These are phyloP conservation scores for Talaromyces funiculosus DNA, from an alignment of 2,329 filamentous ascomycete genomes.

Conservation along the genomic window DNA sequence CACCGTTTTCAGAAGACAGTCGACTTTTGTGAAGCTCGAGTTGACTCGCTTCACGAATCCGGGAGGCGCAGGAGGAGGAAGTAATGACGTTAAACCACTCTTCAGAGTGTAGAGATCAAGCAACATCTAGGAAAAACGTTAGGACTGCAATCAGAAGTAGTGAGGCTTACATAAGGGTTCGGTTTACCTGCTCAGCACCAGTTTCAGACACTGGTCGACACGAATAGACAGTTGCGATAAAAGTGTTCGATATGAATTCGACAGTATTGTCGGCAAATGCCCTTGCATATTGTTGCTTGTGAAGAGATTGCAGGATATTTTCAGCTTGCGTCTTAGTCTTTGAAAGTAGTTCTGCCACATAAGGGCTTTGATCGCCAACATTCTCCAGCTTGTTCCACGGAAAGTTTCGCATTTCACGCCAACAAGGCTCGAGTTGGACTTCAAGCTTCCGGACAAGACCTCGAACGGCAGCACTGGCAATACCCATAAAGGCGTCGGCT, in stretches of 20 bases:
- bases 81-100: slow-evolving; percentile 44
- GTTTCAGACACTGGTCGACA: slow-evolving; percentile 89
- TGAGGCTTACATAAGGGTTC: background rate
- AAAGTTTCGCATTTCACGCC: slow-evolving; percentile 96
- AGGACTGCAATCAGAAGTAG: slow-evolving; percentile 8
- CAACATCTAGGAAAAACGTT: slow-evolving; percentile 63
- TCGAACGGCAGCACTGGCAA: slow-evolving; percentile 81
- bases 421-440: slow-evolving; percentile 72
- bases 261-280: slow-evolving; percentile 96
- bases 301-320: slow-evolving; percentile 70
- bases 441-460: slow-evolving; percentile 80
- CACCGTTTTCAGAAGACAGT: slow-evolving; percentile 89
- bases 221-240: slow-evolving; percentile 77
- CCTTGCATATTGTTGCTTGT: slow-evolving; percentile 88
- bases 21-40: slow-evolving; percentile 76
- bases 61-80: slow-evolving; percentile 53
- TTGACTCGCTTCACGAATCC: slow-evolving; percentile 82
- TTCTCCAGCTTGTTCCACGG: slow-evolving; percentile 92
- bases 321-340: slow-evolving; percentile 65
- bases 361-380: slow-evolving; percentile 89
- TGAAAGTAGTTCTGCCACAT: slow-evolving; percentile 74
- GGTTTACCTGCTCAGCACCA: slow-evolving; percentile 75
- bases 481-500: slow-evolving; percentile 90
- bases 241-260: slow-evolving; percentile 73
- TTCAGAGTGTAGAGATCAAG: slow-evolving; percentile 77